These are phyloP conservation scores for Saprolegnia diclina DNA, from an alignment of 352 stramenopile genomes.

Conservation along the genomic window DNA sequence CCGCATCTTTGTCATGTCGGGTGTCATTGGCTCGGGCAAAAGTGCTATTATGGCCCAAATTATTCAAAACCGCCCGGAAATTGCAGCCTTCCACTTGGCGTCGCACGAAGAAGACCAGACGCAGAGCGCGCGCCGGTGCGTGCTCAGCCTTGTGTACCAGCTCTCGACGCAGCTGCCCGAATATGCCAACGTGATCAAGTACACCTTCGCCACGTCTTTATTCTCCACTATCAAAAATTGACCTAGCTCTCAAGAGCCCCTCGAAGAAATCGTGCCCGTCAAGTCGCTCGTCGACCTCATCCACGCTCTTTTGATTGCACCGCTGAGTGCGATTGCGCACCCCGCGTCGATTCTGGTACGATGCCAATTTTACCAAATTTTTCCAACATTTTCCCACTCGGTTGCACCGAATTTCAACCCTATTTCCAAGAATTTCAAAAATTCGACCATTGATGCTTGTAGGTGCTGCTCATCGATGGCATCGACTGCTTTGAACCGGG, in stretches of 20 bases:
- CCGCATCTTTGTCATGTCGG: constrained; percentile 61
- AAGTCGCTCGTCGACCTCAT: constrained; percentile 54
- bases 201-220: constrained; percentile 21
- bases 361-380: not conserved
- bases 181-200: constrained; percentile 62
- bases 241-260: constrained; percentile 33
- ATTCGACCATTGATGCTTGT: constrained; percentile 31
- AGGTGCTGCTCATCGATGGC: constrained; percentile 60
- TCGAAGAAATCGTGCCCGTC: constrained; percentile 66
- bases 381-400: not conserved
- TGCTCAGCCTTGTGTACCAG: constrained; percentile 65
- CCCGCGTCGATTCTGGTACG: constrained; percentile 27
- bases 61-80: constrained; percentile 60
- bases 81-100: constrained; percentile 66
- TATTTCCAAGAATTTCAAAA: no score
- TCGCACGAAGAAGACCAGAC: constrained; percentile 68
- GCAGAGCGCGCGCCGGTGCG: constrained; percentile 48
- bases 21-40: constrained; percentile 61
- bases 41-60: constrained; percentile 53
- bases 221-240: not conserved
- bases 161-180: constrained; percentile 64
- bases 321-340: constrained; percentile 51
- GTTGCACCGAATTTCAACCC: no score
- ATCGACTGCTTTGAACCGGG: constrained; percentile 34
- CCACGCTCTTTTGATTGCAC: constrained; percentile 45